Conservation (phyloP, 257 asterid species). For the Rhazya stricta region DNA sequence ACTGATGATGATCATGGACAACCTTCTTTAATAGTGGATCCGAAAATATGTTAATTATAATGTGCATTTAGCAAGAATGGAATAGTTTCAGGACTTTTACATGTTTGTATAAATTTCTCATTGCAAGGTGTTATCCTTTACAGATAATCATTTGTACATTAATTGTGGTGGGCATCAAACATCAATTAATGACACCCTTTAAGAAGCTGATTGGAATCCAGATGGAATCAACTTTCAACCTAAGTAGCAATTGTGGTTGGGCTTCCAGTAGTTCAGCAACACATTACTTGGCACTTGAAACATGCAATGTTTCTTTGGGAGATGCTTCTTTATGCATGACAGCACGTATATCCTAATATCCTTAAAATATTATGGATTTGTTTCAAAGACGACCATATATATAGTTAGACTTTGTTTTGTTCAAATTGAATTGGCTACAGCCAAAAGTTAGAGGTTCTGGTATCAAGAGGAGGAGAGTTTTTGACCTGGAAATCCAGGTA, state of each 20-base stretch:
- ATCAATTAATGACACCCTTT: neutral
- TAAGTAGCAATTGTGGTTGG: slow-evolving; percentile 12
- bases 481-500: slow-evolving; percentile 29
- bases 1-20: neutral
- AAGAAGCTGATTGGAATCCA: slow-evolving; percentile 18
- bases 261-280: slow-evolving; percentile 30
- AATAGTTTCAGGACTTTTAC: neutral
- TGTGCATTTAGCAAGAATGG: neutral
- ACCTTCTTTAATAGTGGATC: neutral
- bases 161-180: slow-evolving; percentile 20
- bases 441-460: neutral
- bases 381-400: slow-evolving; percentile 12
- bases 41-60: neutral
- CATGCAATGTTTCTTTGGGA: neutral
- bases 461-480: slow-evolving; percentile 12
- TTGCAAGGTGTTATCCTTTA: neutral
- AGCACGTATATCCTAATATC: slow-evolving; percentile 28
- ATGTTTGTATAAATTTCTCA: neutral
- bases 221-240: slow-evolving; percentile 19
- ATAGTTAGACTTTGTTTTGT: slow-evolving; percentile 27
- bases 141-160: slow-evolving; percentile 23
- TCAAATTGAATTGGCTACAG: slow-evolving; percentile 10
- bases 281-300: neutral
- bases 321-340: slow-evolving; percentile 19
- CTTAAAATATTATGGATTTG: slow-evolving; percentile 30